Conservation (phyloP, 1,284 basidiomycete genomes). For the Naganishia cerealis region DNA sequence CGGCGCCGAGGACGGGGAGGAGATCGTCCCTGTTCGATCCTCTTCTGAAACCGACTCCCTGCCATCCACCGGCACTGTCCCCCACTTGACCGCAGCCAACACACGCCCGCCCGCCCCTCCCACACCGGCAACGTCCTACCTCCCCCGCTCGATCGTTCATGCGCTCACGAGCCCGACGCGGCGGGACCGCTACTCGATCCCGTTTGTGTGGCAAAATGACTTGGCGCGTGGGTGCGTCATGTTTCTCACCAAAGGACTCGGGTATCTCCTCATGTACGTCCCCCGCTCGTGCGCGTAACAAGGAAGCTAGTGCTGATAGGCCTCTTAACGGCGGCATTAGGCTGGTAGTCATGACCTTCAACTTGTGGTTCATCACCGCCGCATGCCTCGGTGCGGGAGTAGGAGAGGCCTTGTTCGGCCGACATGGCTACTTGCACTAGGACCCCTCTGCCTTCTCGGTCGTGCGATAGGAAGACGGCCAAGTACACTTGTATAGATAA, state of each 20-base stretch:
- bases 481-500: conserved; percentile 3
- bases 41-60: neutral
- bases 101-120: neutral
- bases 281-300: neutral
- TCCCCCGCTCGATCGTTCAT: conserved; percentile 14
- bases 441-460: too few species aligned
- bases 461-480: neutral
- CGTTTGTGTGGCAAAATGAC: conserved; percentile 37
- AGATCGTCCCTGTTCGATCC: neutral
- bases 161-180: conserved; percentile 12
- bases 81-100: neutral
- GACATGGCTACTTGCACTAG: conserved; percentile 28
- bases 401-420: conserved; percentile 50
- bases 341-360: conserved; percentile 52
- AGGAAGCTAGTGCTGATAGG: neutral
- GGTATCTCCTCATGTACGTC: conserved; percentile 37
- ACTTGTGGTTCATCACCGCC: conserved; percentile 49
- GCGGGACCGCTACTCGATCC: conserved; percentile 29
- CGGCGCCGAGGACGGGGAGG: neutral
- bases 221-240: conserved; percentile 31
- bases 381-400: conserved; percentile 48
- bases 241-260: conserved; percentile 30
- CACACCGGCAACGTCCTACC: neutral
- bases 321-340: conserved; percentile 31
- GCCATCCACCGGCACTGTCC: neutral